A percentile compares a stretch with the other conserved stretches of the same genome.
These are phyloP conservation scores for Cryptococcus sp. DNA, from an alignment of 1,284 basidiomycete genomes.

Conservation along the genomic window DNA sequence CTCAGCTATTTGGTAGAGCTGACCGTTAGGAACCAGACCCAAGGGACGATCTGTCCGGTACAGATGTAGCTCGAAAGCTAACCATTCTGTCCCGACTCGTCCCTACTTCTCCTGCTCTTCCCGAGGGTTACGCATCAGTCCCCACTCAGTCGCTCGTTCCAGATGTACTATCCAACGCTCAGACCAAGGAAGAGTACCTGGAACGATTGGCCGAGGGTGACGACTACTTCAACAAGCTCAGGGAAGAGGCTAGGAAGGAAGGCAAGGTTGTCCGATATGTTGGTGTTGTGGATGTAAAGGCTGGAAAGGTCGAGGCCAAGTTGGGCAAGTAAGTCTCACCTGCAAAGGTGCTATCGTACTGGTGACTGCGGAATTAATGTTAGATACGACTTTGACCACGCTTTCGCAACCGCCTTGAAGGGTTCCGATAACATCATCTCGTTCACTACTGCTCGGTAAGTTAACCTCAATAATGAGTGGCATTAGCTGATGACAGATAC, in stretches of 20 bases:
- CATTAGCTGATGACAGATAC: slow-evolving; percentile 49
- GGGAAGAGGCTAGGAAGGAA: slow-evolving; percentile 69
- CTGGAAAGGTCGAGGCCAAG: slow-evolving; percentile 73
- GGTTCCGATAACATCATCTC: slow-evolving; percentile 98
- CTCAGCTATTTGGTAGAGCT: neutral
- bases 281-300: slow-evolving; percentile 81
- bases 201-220: slow-evolving; percentile 78
- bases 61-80: slow-evolving; percentile 94
- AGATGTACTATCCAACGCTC: slow-evolving; percentile 60
- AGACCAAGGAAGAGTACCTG: slow-evolving; percentile 77
- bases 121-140: slow-evolving; percentile 72
- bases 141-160: slow-evolving; percentile 84
- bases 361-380: neutral
- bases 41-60: slow-evolving; percentile 90
- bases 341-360: neutral
- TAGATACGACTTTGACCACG: slow-evolving; percentile 82
- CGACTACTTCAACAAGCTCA: slow-evolving; percentile 67
- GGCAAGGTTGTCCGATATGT: slow-evolving; percentile 87
- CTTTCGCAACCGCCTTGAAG: slow-evolving; percentile 90
- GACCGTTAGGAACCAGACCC: slow-evolving; percentile 85
- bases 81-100: slow-evolving; percentile 87
- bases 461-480: neutral
- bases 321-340: slow-evolving; percentile 65
- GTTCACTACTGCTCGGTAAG: slow-evolving; percentile 80
- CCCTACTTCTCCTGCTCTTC: slow-evolving; percentile 49